These are phyloP conservation scores for Fusarium sarcochroum DNA, from an alignment of 2,329 filamentous ascomycete genomes.

Conservation along the genomic window DNA sequence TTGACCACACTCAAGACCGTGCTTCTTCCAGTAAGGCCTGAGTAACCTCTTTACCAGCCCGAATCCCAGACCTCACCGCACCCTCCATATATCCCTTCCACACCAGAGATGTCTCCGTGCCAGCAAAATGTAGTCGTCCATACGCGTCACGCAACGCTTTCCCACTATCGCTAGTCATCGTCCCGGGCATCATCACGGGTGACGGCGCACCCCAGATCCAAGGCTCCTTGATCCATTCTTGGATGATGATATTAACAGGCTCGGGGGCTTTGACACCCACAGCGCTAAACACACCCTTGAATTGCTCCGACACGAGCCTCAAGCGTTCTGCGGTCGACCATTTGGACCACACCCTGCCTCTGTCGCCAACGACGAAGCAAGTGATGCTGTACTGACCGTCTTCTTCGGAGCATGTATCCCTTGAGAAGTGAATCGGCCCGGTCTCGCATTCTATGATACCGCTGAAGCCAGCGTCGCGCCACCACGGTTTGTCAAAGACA, in stretches of 20 bases:
- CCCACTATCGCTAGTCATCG: slow-evolving; percentile 19
- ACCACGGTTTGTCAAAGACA: slow-evolving; percentile 61
- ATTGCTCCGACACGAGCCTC: slow-evolving; percentile 10
- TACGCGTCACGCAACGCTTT: slow-evolving; percentile 49
- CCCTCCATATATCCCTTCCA: slow-evolving; percentile 51
- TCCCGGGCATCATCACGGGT: slow-evolving; percentile 39
- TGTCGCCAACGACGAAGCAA: slow-evolving; percentile 53
- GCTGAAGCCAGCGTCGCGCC: slow-evolving; percentile 58
- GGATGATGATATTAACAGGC: slow-evolving; percentile 35
- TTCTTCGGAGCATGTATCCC: slow-evolving; percentile 45
- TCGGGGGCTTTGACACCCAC: slow-evolving; percentile 23
- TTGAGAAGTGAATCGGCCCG: slow-evolving; percentile 49
- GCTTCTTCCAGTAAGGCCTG: slow-evolving; percentile 15
- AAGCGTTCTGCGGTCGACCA: slow-evolving; percentile 15
- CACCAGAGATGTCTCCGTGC: slow-evolving; percentile 42
- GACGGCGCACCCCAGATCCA: slow-evolving; percentile 34
- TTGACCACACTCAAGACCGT: background rate
- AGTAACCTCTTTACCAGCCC: slow-evolving; percentile 38
- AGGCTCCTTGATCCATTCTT: slow-evolving; percentile 39
- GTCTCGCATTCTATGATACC: slow-evolving; percentile 57
- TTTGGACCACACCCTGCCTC: slow-evolving; percentile 41
- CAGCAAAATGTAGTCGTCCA: slow-evolving; percentile 48
- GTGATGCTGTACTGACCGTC: slow-evolving; percentile 49
- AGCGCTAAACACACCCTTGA: slow-evolving; percentile 25
- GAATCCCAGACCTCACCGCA: slow-evolving; percentile 38